These are phyloP conservation scores for Chaetomium fimeti DNA, from an alignment of 495 filamentous ascomycete genomes.

Conservation along the genomic window DNA sequence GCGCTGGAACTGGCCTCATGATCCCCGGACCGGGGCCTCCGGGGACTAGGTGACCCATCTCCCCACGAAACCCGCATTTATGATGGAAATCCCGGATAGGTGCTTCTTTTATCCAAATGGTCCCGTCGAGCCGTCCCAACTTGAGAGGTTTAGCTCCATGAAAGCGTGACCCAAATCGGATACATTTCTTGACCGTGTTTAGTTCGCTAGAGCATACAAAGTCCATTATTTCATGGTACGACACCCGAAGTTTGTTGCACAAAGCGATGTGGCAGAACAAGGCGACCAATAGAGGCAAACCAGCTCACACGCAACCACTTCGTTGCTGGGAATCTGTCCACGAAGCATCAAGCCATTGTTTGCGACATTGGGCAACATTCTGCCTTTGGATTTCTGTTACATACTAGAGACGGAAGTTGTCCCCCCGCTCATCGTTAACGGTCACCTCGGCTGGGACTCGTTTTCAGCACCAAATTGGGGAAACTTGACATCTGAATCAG, in stretches of 20 bases:
- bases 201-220: neutral
- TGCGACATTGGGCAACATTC: no score
- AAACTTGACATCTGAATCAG: neutral
- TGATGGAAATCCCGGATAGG: neutral
- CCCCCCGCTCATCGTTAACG: neutral
- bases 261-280: neutral
- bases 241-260: neutral
- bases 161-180: neutral
- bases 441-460: no score
- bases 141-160: neutral
- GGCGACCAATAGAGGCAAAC: conserved; percentile 13
- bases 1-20: conserved; percentile 1
- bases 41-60: no score
- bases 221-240: neutral
- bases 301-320: neutral
- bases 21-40: conserved; percentile 10
- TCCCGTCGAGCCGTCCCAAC: no score
- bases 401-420: neutral
- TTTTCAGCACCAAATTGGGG: neutral
- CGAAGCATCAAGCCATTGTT: neutral
- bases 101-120: neutral
- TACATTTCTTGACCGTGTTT: no score
- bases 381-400: no score
- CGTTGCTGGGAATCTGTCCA: neutral
- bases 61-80: conserved; percentile 8